Percentiles rank a stretch among this genome's conserved stretches.
Conservation (phyloP, 768 basidiomycete genomes). For the Mycena kentingensis region DNA sequence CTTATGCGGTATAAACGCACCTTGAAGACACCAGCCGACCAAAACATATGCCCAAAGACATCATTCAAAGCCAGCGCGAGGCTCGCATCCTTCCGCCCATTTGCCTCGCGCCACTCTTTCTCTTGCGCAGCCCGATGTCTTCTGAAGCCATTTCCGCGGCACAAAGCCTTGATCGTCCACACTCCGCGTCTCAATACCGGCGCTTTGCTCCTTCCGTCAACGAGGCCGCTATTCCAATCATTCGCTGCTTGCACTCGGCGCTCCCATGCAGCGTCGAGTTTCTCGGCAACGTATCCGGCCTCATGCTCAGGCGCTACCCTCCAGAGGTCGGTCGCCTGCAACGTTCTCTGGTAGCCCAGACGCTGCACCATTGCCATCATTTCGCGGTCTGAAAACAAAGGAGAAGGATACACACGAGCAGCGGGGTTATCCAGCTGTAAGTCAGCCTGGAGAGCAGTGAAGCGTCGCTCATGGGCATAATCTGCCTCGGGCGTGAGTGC, state of each 20-base stretch:
- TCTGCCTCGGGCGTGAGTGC: constrained; percentile 25
- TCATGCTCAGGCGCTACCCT: constrained; percentile 56
- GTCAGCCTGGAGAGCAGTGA: constrained; percentile 62
- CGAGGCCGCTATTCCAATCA: constrained; percentile 57
- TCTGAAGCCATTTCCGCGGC: constrained; percentile 26
- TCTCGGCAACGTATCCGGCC: constrained; percentile 48
- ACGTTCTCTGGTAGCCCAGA: constrained; percentile 69
- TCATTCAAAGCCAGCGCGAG: constrained; percentile 64
- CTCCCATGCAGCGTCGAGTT: constrained; percentile 59
- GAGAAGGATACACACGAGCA: constrained; percentile 44
- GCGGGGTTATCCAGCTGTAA: constrained; percentile 64
- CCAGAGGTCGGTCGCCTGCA: constrained; percentile 78
- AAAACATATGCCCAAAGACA: constrained; percentile 58
- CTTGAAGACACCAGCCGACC: constrained; percentile 65
- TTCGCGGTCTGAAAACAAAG: background rate
- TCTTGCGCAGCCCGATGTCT: constrained; percentile 36
- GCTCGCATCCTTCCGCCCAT: constrained; percentile 51
- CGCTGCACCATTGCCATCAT: constrained; percentile 36
- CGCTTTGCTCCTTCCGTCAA: constrained; percentile 46
- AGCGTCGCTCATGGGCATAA: constrained; percentile 61
- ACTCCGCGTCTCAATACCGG: constrained; percentile 35
- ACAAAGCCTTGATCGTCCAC: constrained; percentile 44
- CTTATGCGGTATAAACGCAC: constrained; percentile 26
- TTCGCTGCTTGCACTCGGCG: constrained; percentile 48
- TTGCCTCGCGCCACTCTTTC: constrained; percentile 45